These are phyloP conservation scores for Torulaspora microellipsoides DNA, from an alignment of 805 yeast species.

Conservation along the genomic window DNA sequence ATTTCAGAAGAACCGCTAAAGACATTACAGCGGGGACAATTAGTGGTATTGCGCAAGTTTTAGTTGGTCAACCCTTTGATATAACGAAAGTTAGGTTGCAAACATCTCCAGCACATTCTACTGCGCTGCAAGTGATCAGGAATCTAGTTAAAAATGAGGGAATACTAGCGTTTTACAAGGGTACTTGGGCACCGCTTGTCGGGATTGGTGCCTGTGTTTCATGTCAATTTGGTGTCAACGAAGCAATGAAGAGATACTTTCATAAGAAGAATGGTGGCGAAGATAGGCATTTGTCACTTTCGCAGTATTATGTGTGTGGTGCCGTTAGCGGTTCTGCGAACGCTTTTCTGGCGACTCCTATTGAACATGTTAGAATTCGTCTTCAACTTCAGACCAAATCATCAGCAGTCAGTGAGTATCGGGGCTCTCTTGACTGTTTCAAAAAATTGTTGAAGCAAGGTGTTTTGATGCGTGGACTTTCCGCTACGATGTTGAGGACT, in stretches of 20 bases:
- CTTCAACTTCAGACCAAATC: conserved; percentile 63
- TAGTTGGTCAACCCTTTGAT: conserved; percentile 95
- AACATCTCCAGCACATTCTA: conserved; percentile 71
- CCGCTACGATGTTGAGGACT: conserved; percentile 81
- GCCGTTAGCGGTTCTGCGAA: conserved; percentile 91
- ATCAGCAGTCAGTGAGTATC: conserved; percentile 39
- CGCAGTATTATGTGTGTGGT: conserved; percentile 82
- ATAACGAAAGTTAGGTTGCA: conserved; percentile 91
- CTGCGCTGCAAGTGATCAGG: conserved; percentile 70
- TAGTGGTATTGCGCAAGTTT: conserved; percentile 94
- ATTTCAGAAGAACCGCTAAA: conserved; percentile 45
- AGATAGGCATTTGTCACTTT: conserved; percentile 34
- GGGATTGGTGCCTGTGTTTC: conserved; percentile 99
- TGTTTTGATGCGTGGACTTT: conserved; percentile 75
- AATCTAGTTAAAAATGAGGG: conserved; percentile 78
- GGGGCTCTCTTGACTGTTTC: conserved; percentile 45
- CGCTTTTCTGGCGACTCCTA: conserved; percentile 85
- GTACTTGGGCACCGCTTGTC: conserved; percentile 85
- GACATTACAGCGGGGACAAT: conserved; percentile 88
- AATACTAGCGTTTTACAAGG: conserved; percentile 79
- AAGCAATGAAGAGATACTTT: conserved; percentile 83
- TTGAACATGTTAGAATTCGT: conserved; percentile 90
- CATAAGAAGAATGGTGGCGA: conserved; percentile 37
- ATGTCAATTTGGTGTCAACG: conserved; percentile 92
- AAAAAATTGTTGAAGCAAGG: conserved; percentile 49